A percentile compares a stretch with the other conserved stretches of the same genome.
phyloP scores from a whole-genome alignment of 352 stramenopile species.

The Phytophthora pisi region DNA sequence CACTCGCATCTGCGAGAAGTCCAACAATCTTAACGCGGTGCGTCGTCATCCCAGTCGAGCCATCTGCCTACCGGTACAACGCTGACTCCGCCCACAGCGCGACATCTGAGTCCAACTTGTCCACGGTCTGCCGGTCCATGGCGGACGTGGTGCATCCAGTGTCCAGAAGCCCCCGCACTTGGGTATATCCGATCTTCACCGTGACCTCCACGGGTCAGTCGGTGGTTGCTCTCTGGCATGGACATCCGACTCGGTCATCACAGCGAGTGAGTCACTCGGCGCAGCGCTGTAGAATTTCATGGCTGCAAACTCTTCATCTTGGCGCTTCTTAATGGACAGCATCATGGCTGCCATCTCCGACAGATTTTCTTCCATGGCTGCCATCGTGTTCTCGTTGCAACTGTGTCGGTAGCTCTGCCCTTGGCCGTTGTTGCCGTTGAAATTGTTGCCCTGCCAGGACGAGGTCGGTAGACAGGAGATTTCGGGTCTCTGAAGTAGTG shows the following conservation, averaged over 20 bases:
- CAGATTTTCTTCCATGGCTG: not conserved
- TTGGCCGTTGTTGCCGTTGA: no score
- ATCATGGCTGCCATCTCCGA: not conserved
- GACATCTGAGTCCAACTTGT: not conserved
- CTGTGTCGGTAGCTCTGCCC: not conserved
- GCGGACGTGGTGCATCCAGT: not conserved
- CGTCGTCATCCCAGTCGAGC: not conserved
- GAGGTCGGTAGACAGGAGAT: not conserved
- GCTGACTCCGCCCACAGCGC: not conserved
- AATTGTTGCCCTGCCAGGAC: not conserved
- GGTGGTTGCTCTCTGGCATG: no score
- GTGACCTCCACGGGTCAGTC: not conserved
- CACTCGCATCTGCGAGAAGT: not conserved
- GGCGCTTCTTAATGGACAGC: not conserved
- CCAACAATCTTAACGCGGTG: not conserved
- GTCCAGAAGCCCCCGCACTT: not conserved
- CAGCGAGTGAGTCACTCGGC: no score
- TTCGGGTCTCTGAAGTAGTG: not conserved
- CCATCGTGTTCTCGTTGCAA: not conserved
- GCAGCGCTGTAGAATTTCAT: not conserved
- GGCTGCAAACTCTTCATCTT: not conserved
- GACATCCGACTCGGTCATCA: no score
- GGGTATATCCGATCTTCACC: not conserved
- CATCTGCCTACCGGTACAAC: conserved; percentile 1
- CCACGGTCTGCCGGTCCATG: not conserved